Evolutionary conservation across 2,329 filamentous ascomycete genomes (phyloP), one percentile per base, ranked within the genome.

Genomic region (Cucurbitaria berberidis): DNA sequence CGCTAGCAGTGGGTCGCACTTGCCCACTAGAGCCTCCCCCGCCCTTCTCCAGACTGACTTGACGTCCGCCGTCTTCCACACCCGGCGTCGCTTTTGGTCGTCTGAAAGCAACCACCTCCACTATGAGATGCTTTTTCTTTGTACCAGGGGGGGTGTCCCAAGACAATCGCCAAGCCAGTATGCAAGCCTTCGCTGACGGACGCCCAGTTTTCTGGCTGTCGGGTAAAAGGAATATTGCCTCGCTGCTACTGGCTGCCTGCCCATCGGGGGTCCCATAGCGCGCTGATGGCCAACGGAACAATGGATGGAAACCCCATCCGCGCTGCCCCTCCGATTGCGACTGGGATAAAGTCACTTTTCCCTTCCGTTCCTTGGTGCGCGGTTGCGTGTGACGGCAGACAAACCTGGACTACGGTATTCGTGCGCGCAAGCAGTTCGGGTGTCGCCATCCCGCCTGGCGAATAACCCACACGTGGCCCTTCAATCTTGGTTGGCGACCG

Each of bases 141-240:
- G 34, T 26, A 15, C 54, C 44, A 48, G 55, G 52, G 39, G 56
- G 24, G 5, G 9, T 9, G 24, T 9, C 24, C 5, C 42, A 34
- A 27, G 48, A 32, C 42, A 24, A 51, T 46, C 48, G 49, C 19
- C 35, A 38, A 38, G 35, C 35, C 29, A n/a, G n/a, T n/a, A 7
- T 38, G 35, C 35, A 18, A 13, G 41, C 48, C 53, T 49, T 51
- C 53, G 57, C 58, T 68, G 59, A 63, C 64, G 50, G 42, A n/a
- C 40, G 57, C 56, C 56, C 55, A 61, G 54, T 47, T 52, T 48
- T 3, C 6, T 39, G 35, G 41, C 27, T 38, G 44, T 64, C 70
- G 70, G 69, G 52, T 73, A 70, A 73, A 74, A 50, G 70, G 70
- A 72, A 55, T 45, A 49, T 45, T 49, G 46, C 38, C 35, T 34